Base-by-base conservation (phyloP, 2,329 filamentous ascomycete species). In the Calonectria multiphialidica region DNA sequence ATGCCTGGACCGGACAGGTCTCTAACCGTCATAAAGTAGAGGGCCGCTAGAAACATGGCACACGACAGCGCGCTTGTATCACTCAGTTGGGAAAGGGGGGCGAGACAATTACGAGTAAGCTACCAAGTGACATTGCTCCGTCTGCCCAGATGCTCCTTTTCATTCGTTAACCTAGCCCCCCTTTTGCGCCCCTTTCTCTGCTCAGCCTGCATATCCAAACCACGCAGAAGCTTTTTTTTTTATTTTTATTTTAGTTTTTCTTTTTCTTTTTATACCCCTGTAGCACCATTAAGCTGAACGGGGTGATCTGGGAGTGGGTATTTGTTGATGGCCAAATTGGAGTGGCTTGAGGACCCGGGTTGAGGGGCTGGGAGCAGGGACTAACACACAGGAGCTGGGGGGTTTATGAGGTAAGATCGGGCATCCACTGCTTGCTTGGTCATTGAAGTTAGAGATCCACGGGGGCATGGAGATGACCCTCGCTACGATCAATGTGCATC, bases 341-440 rank as follows among this genome's bases (percentile, higher is more conserved):
- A 67, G 77, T 78, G 76, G 76, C 77, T 78, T 75, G 74, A 68
- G 75, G 71, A 77, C 65, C 37, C 42, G 66, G 61, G 42, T 47
- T 44, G 77, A 79, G 77, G 76, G 77, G 74, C 72, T 76, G 75
- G 77, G 76, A 71, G 67, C 71, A 70, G 73, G 75, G 73, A 71
- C 59, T 55, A 55, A 44, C 47, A 21, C n/a, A 28, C n/a, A 25
- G 28, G 50, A 55, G 47, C 65, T 67, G 55, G 65, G 65, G n/a
- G n/a, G n/a, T n/a, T n/a, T n/a, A 47, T 37, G 44, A 63, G 57
- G 63, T 30, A 23, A 71, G 68, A 70, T 70, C 68, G 62, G 68
- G 68, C 61, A 66, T 45, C 68, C 33, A 65, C 40, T 61, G 42
- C 25, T 49, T 61, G 42, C 25, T 49, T 21, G 40, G 28, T 30